Conservation (phyloP, 2,329 filamentous ascomycete species). For the Arthrobotrys conoides region DNA sequence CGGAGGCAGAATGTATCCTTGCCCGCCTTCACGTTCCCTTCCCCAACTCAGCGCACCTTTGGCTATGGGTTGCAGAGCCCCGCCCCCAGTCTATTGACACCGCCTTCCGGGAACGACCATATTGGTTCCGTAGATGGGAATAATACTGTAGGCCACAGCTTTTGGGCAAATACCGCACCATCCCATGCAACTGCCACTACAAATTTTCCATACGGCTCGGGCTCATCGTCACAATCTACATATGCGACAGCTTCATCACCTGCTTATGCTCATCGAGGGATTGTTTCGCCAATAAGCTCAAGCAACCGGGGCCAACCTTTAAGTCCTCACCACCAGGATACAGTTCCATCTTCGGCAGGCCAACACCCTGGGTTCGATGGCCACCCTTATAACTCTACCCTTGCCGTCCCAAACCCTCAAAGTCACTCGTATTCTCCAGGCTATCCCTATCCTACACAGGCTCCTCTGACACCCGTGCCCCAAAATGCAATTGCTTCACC, state of each 20-base stretch:
- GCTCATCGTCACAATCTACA: slow-evolving; percentile 37
- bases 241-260: slow-evolving; percentile 42
- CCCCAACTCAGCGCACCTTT: slow-evolving; percentile 49
- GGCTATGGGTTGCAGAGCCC: slow-evolving; percentile 56
- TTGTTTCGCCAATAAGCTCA: slow-evolving; percentile 46
- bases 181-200: slow-evolving; percentile 33
- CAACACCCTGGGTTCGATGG: slow-evolving; percentile 41
- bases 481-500: slow-evolving; percentile 46
- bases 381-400: slow-evolving; percentile 34
- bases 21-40: slow-evolving; percentile 57
- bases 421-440: slow-evolving; percentile 39
- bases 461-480: slow-evolving; percentile 41
- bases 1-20: slow-evolving; percentile 57
- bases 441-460: slow-evolving; percentile 42
- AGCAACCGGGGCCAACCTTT: slow-evolving; percentile 44
- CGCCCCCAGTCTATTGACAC: slow-evolving; percentile 49
- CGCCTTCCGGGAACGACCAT: slow-evolving; percentile 54
- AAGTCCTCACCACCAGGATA: slow-evolving; percentile 55
- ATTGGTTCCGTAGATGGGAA: slow-evolving; percentile 44
- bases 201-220: slow-evolving; percentile 45
- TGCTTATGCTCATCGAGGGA: slow-evolving; percentile 36
- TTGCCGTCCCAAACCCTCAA: slow-evolving; percentile 43
- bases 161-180: slow-evolving; percentile 48
- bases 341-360: slow-evolving; percentile 27
- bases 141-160: slow-evolving; percentile 46